Percentiles rank a stretch among this genome's conserved stretches.
Conservation (phyloP, 2,329 filamentous ascomycete species). For the Nectriaceae sp. region DNA sequence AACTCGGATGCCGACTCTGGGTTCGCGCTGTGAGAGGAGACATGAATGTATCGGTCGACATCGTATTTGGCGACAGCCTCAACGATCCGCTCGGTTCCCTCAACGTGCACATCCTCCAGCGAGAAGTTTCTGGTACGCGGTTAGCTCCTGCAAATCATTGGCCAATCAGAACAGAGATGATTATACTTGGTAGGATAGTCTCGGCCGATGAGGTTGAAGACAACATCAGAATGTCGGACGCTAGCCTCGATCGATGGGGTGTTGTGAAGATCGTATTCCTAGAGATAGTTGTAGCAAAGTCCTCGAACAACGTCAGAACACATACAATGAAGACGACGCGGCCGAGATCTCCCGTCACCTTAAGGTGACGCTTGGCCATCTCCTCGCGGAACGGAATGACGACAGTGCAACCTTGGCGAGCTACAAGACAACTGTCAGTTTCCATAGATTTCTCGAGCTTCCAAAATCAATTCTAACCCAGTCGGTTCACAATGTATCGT, state of each 20-base stretch:
- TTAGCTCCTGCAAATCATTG: conserved; percentile 18
- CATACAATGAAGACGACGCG: conserved; percentile 81
- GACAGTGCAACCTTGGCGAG: conserved; percentile 90
- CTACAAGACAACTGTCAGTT: conserved; percentile 47
- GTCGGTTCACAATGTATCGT: conserved; percentile 94
- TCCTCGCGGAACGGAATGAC: conserved; percentile 94
- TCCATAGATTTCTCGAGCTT: conserved; percentile 1
- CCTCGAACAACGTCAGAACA: not conserved
- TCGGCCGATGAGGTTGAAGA: conserved; percentile 93
- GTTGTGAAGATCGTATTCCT: conserved; percentile 96
- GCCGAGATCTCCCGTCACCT: conserved; percentile 92
- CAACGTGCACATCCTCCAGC: conserved; percentile 88
- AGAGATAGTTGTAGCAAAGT: conserved; percentile 16
- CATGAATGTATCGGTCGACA: conserved; percentile 92
- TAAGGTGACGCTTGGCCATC: conserved; percentile 96
- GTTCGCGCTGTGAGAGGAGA: conserved; percentile 91
- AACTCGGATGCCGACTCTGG: conserved; percentile 82
- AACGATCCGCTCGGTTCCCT: conserved; percentile 87
- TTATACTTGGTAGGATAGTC: conserved; percentile 93
- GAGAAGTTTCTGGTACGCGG: conserved; percentile 78
- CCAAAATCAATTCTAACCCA: conserved; percentile 55
- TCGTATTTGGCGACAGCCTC: conserved; percentile 98
- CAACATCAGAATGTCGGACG: conserved; percentile 94
- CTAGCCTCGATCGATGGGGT: conserved; percentile 95
- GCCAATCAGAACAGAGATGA: not conserved